Percentiles rank a stretch among this genome's conserved stretches.
Conservation (phyloP, 805 yeast genomes). For the Yarrowia sp. region DNA sequence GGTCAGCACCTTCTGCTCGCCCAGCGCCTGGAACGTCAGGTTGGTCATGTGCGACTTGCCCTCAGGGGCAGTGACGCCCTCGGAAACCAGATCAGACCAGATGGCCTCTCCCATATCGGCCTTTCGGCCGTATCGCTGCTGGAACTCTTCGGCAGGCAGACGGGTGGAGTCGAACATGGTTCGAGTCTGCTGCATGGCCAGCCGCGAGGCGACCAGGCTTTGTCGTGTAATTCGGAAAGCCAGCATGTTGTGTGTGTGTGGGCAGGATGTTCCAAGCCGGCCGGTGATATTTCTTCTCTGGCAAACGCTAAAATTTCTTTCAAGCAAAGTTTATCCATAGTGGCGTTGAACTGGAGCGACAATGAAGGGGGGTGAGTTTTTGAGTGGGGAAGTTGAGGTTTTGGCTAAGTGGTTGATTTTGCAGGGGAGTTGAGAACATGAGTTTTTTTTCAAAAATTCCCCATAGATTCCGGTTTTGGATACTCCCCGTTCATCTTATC, state of each 20-base stretch:
- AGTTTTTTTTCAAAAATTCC: too few species aligned
- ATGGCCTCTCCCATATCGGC: slow-evolving; percentile 3
- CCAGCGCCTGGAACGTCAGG: slow-evolving; percentile 21
- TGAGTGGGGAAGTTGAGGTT: too few species aligned
- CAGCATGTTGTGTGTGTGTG: not conserved
- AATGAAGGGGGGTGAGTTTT: too few species aligned
- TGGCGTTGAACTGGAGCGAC: too few species aligned
- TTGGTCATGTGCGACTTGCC: slow-evolving; percentile 20
- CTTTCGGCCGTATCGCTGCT: slow-evolving; percentile 3
- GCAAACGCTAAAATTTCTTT: not conserved
- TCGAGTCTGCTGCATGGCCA: not conserved
- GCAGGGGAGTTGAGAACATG: too few species aligned
- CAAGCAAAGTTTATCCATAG: not conserved
- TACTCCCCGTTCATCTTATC: too few species aligned
- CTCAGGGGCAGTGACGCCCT: slow-evolving; percentile 6
- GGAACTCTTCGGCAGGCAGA: slow-evolving; percentile 6
- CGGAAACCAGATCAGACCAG: slow-evolving; percentile 19
- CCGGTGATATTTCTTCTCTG: not conserved
- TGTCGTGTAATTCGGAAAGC: slow-evolving; percentile 5
- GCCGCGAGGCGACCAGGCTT: not conserved
- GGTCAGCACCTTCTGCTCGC: slow-evolving; percentile 1
- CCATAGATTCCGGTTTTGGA: too few species aligned
- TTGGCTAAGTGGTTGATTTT: too few species aligned
- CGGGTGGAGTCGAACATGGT: slow-evolving; percentile 24
- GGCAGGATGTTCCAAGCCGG: not conserved